Base-by-base conservation (phyloP, 208 protist genomes). In the Acanthamoeba triangularis region DNA sequence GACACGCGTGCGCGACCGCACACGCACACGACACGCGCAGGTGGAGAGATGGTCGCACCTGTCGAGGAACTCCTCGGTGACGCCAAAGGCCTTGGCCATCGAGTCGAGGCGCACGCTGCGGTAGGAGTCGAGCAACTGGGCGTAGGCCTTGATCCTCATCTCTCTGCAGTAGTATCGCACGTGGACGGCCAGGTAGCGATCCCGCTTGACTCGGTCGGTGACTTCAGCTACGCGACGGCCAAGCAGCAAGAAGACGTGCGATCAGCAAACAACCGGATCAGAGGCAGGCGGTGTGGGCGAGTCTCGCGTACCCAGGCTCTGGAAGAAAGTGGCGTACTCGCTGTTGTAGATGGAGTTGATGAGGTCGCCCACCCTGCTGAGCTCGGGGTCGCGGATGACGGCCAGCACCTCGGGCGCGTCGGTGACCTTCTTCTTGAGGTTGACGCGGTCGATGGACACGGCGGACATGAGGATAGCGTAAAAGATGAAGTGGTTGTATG, bases 41-140 rank as follows among this genome's bases (percentile, higher is more conserved):
- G 11, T 16, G 59, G 59, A 3, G 59, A 18, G 33, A 23, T 13
- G 44, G 16, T 30, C 80, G 23, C 54, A 97, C 90, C 67, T 78
- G 95, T 99, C 98, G 8, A 99, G 93, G 82, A 98, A 99, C 52
- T 96, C 96, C 20, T 90, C 47, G 18, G 88, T 92, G 30, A 99
- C 98, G 78, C 99, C 98, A 97, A 99, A 99, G 44, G 98, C 96
- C 20, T 96, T 93, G 25, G 99, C 98, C 99, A 99, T 99, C 52
- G 98, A 99, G 44, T 98, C 95, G 33, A 99, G 96, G 47, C 98
- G 99, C 16, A 99, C 99, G 95, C 98, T 99, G 95, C 98, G 98
- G 97, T 99, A 99, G 13, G 99, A 99, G 95, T 99, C 98, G n/a
- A 99, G 98, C 96, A 99, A 99, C 98, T 99, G 99, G 65, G 97